A percentile compares a stretch with the other conserved stretches of the same genome.
These are phyloP conservation scores for Adansonia rubrostipa DNA, from an alignment of 441 rosid species.

Conservation along the genomic window DNA sequence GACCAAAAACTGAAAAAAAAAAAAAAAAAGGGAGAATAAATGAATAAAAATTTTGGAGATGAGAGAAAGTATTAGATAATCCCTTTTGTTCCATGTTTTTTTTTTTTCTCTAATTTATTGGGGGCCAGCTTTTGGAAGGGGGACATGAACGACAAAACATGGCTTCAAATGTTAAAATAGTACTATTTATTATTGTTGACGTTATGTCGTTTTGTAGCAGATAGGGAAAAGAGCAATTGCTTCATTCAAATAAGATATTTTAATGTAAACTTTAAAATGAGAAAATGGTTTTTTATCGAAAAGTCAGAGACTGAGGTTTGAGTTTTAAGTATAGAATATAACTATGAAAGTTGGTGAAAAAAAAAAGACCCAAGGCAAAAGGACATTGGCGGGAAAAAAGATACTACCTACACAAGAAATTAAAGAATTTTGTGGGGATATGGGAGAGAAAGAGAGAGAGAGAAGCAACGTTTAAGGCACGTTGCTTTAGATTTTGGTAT, in stretches of 20 bases:
- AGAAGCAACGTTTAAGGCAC: constrained; percentile 35
- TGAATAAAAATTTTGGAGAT: not conserved
- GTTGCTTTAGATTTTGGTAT: constrained; percentile 41
- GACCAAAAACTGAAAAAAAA: not conserved
- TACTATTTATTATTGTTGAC: not conserved
- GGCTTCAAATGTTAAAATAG: constrained; percentile 14
- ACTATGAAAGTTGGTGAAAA: not conserved
- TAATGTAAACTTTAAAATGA: not conserved
- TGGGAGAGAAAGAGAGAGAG: constrained; percentile 25
- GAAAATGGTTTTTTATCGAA: too few species aligned
- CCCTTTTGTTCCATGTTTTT: too few species aligned
- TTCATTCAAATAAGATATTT: constrained; percentile 23
- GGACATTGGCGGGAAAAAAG: constrained; percentile 23
- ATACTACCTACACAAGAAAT: not conserved
- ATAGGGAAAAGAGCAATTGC: constrained; percentile 22
- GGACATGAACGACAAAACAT: constrained; percentile 12
- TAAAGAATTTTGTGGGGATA: constrained; percentile 29
- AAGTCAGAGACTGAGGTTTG: too few species aligned
- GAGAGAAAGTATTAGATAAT: too few species aligned
- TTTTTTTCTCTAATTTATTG: not conserved
- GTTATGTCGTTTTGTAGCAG: constrained; percentile 22
- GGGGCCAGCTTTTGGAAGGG: not conserved
- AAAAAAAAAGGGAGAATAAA: not conserved
- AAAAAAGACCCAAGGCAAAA: not conserved
- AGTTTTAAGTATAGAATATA: not conserved